Evolutionary conservation across 352 stramenopile genomes (phyloP).

Genomic region (Phytophthora crassamura): DNA sequence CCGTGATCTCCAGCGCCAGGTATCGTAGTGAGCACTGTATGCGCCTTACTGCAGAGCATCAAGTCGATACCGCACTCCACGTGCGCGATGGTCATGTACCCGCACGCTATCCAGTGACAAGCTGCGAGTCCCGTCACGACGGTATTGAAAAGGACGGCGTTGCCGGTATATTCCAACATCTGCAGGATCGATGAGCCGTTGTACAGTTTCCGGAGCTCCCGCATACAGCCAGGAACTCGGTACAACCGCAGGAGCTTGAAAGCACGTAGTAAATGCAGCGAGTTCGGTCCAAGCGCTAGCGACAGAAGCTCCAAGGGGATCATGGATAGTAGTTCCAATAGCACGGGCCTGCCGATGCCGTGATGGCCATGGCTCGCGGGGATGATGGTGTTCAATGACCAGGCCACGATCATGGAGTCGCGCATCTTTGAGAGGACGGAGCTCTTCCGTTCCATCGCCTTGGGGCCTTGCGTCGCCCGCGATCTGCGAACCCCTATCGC

Average conservation of each 20-base stretch:
- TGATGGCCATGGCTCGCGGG: constrained; percentile 32
- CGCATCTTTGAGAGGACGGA: constrained; percentile 35
- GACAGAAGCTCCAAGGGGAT: constrained; percentile 61
- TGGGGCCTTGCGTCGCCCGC: constrained; percentile 8
- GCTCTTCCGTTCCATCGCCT: not conserved
- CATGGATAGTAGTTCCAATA: constrained; percentile 56
- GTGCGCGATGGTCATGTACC: constrained; percentile 73
- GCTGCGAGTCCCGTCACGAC: constrained; percentile 51
- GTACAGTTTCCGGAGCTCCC: constrained; percentile 57
- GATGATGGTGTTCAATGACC: constrained; percentile 75
- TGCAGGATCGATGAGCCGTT: constrained; percentile 49
- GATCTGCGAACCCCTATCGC: constrained; percentile 27
- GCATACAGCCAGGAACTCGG: constrained; percentile 50
- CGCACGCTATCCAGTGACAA: constrained; percentile 67
- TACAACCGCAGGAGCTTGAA: constrained; percentile 69
- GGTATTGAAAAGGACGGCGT: constrained; percentile 58
- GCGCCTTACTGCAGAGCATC: constrained; percentile 49
- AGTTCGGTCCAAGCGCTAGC: constrained; percentile 49
- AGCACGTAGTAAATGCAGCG: constrained; percentile 58
- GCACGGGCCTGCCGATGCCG: constrained; percentile 47
- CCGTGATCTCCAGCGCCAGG: constrained; percentile 14
- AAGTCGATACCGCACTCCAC: constrained; percentile 72
- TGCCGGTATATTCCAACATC: constrained; percentile 63
- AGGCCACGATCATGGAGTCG: constrained; percentile 49
- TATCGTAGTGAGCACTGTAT: constrained; percentile 18